Evolutionary conservation across 495 filamentous ascomycete genomes (phyloP), one percentile per base, ranked within the genome.

Genomic region (Physcia stellaris): DNA sequence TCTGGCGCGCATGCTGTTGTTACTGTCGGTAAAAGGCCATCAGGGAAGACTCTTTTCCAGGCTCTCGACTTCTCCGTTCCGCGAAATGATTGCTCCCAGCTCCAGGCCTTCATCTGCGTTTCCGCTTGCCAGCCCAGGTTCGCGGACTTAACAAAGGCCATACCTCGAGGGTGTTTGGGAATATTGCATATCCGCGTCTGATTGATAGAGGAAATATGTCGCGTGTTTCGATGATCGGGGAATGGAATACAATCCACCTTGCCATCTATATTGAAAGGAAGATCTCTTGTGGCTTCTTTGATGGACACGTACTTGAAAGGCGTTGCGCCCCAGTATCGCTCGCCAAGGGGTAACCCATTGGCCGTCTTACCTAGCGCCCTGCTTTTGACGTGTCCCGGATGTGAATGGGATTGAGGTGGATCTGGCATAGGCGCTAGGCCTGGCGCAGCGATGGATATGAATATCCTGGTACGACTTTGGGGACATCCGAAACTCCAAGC

Each of bases 401-500:
- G 76, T 0, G 65, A 65, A 44, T 87, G 82, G 1, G 82, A 78
- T 2, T 64, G 58, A 3, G 54, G 31, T 3, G 82, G 82, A 3
- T 60, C 50, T 0, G 74, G 64, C 6, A 77, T 62, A 19, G 49
- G 42, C 7, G 42, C 52, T 4, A 72, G 49, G 0, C 75, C 77
- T 0, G 80, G 74, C 6, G 77, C 77, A 17, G 79, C 64, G 29
- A 81, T 71, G 22, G 59, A 61, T 6, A 86, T 62, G 46, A 86
- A 82, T 0, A 86, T 50, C 12, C 83, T 63, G 11, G 59, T 70
- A 12, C 82, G 63, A 23, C 48, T 53, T 54, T 86, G 80, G 0
- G 73, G 56, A 11, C 69, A 67, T 12, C 79, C 78, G 47, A 66
- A 71, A 2, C 67, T 75, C 77, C 77, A 85, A 0, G 80, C 68